Percentiles rank a stretch among this genome's conserved stretches.
These are phyloP conservation scores for Ramaria rubella DNA, from an alignment of 768 basidiomycete genomes.

Conservation along the genomic window DNA sequence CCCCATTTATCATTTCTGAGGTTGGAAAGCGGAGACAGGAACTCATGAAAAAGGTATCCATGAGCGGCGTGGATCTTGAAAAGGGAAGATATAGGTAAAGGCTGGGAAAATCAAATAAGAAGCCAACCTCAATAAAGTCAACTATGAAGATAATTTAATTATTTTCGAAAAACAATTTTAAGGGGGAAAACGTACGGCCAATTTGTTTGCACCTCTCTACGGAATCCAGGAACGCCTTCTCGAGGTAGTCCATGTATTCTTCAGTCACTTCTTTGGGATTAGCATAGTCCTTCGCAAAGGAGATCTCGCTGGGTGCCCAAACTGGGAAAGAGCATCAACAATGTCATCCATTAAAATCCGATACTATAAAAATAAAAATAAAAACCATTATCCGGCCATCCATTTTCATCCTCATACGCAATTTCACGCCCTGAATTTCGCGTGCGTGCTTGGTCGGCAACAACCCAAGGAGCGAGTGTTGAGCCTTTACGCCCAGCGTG, in stretches of 20 bases:
- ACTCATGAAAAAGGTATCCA: constrained; percentile 60
- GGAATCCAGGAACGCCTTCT: constrained; percentile 54
- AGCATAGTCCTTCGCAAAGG: constrained; percentile 47
- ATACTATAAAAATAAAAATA: not conserved
- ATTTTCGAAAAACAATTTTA: not conserved
- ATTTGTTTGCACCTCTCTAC: constrained; percentile 47
- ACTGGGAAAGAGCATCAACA: constrained; percentile 36
- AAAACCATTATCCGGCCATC: constrained; percentile 63
- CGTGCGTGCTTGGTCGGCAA: constrained; percentile 29
- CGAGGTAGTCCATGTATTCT: constrained; percentile 47
- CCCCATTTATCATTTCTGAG: constrained; percentile 64
- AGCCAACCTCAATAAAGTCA: constrained; percentile 53
- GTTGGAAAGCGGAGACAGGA: constrained; percentile 73
- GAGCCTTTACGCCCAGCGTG: constrained; percentile 73
- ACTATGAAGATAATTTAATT: constrained; percentile 29
- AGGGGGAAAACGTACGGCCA: constrained; percentile 42
- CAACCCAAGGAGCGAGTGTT: constrained; percentile 64
- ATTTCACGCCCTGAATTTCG: constrained; percentile 26
- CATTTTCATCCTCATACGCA: constrained; percentile 45
- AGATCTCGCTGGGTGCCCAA: constrained; percentile 50
- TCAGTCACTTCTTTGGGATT: constrained; percentile 53
- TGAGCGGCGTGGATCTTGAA: constrained; percentile 55
- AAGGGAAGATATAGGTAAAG: not conserved
- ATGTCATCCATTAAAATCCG: not conserved
- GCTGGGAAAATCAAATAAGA: not conserved